Percentiles rank a stretch among this genome's conserved stretches.
These are phyloP conservation scores for Ziziphus jujuba DNA, from an alignment of 306 rosid species.

Conservation along the genomic window DNA sequence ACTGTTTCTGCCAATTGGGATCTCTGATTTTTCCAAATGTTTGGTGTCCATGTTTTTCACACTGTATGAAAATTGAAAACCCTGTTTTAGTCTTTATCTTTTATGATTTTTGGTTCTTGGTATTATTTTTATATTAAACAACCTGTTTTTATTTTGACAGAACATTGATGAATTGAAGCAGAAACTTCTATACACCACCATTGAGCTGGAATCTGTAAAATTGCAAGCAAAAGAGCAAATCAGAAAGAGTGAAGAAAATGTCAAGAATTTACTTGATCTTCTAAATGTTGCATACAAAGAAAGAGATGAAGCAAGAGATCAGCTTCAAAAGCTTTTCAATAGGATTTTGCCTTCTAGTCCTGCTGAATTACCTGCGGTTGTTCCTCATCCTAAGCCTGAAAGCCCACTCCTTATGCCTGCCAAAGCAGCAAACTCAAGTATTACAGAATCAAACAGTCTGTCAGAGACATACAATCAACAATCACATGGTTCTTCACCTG, in stretches of 20 bases:
- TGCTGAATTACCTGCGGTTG: slow-evolving; percentile 16
- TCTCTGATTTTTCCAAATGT: background rate
- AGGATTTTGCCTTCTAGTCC: slow-evolving; percentile 27
- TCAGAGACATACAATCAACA: slow-evolving; percentile 48
- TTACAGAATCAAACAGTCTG: slow-evolving; percentile 47
- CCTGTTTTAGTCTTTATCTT: background rate
- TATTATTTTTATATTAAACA: slow-evolving; percentile 3
- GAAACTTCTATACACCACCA: slow-evolving; percentile 33
- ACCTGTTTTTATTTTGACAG: slow-evolving; percentile 28
- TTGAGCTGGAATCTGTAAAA: slow-evolving; percentile 42
- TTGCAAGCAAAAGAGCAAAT: slow-evolving; percentile 40
- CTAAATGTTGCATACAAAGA: slow-evolving; percentile 48
- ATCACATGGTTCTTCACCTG: slow-evolving; percentile 58
- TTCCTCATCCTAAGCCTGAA: slow-evolving; percentile 30
- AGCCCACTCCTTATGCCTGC: slow-evolving; percentile 41
- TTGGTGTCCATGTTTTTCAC: no score
- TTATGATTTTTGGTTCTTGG: slow-evolving; percentile 1
- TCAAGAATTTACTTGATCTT: slow-evolving; percentile 30
- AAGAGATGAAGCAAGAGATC: slow-evolving; percentile 60
- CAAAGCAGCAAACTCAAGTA: slow-evolving; percentile 59
- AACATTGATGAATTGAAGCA: slow-evolving; percentile 46
- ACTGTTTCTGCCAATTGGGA: background rate
- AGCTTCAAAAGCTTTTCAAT: slow-evolving; percentile 42
- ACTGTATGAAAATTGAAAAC: background rate
- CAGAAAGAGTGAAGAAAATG: slow-evolving; percentile 35